Evolutionary conservation across 2,329 filamentous ascomycete species (phyloP), one percentile per base, ranked within the genome.

Genomic region (Fusarium scirpi): DNA sequence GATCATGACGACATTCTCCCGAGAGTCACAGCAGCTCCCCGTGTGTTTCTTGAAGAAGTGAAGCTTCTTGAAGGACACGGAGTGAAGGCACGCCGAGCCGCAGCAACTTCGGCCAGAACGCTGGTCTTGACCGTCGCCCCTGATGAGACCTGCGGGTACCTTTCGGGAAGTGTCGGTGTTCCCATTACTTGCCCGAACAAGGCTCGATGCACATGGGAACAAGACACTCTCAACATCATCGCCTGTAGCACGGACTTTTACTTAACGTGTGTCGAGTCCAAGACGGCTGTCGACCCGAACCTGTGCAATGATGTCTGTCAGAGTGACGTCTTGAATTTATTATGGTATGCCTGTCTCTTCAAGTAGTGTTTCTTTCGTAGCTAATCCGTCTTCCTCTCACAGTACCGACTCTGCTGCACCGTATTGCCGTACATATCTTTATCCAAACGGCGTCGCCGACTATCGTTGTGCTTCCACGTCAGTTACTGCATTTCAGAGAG

Each of bases 331-430:
- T 53, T 6, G 1, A 16, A 43, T 5, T 10, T 53, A 20, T 0
- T 2, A 6, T 53, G 49, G 49, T 53, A 13, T 27, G 49, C 2
- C 0, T 20, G 11, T n/a, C 3, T 12, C 10, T 12, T n/a, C 18
- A 38, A n/a, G 10, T 13, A 41, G 12, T 18, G 2, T 2, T 2
- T 4, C 9, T 7, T 2, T 8, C 1, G 2, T n/a, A 5, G 18
- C 24, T 53, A 10, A 43, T 18, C 4, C 4, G 1, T 2, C 4
- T 6, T 2, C 12, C 6, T 22, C 11, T 7, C 8, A 43, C 3
- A 38, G 49, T 16, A 53, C 49, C 34, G 6, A 53, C 7, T 53
- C 49, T 5, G 12, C 30, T 8, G 18, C 11, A 25, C 49, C 34
- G 2, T 43, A 12, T 13, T 53, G 49, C 13, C 49, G n/a, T 24